These are phyloP conservation scores for Fusarium tanahbumbuense DNA, from an alignment of 2,329 filamentous ascomycete genomes.

Conservation along the genomic window DNA sequence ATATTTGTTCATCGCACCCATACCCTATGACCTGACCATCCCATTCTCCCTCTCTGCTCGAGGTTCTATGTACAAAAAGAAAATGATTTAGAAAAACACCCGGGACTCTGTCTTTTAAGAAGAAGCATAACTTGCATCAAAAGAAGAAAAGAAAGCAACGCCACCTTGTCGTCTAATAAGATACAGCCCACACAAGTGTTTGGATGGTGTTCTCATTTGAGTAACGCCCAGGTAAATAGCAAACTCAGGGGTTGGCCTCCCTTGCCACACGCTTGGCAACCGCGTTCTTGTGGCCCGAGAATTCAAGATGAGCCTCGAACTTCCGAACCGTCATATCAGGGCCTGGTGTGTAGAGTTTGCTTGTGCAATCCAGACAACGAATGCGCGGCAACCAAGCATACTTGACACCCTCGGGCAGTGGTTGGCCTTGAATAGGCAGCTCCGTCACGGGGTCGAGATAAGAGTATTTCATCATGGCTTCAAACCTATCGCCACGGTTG, in stretches of 20 bases:
- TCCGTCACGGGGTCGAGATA: slow-evolving; percentile 80
- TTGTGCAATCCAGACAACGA: slow-evolving; percentile 89
- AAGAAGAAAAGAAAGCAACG: slow-evolving; percentile 26
- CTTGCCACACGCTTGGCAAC: slow-evolving; percentile 59
- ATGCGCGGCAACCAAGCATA: slow-evolving; percentile 91
- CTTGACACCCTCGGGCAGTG: slow-evolving; percentile 72
- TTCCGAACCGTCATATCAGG: slow-evolving; percentile 87
- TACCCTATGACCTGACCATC: slow-evolving; percentile 19
- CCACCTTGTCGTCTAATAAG: slow-evolving; percentile 27
- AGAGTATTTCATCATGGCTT: slow-evolving; percentile 90
- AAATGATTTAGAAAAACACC: slow-evolving; percentile 7
- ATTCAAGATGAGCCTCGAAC: slow-evolving; percentile 93
- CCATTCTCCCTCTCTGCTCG: slow-evolving; percentile 14
- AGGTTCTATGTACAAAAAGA: slow-evolving; percentile 30
- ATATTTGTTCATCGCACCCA: slow-evolving; percentile 10
- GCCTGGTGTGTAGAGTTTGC: slow-evolving; percentile 92
- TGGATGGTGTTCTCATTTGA: not conserved
- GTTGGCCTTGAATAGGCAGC: slow-evolving; percentile 68
- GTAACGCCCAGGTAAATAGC: slow-evolving; percentile 1
- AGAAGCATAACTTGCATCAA: slow-evolving; percentile 9
- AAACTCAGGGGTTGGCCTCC: slow-evolving; percentile 31
- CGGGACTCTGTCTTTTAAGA: slow-evolving; percentile 28
- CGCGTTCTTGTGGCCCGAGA: slow-evolving; percentile 80
- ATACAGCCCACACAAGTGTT: slow-evolving; percentile 16
- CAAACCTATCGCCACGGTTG: slow-evolving; percentile 81